Evolutionary conservation across 2,329 filamentous ascomycete genomes (phyloP).

Genomic region (Fusarium penzigii): DNA sequence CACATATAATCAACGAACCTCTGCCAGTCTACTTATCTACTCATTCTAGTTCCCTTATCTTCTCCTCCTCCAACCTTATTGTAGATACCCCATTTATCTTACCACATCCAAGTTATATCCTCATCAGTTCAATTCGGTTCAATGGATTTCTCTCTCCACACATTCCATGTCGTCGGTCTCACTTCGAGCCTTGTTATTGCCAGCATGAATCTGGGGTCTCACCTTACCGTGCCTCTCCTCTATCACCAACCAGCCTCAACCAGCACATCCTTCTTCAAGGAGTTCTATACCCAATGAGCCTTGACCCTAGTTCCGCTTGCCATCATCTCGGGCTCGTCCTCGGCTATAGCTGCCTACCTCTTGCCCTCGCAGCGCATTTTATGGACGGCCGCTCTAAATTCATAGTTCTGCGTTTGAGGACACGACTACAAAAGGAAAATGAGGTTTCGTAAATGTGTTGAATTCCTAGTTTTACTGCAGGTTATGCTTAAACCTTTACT

Average conservation of each 20-base stretch:
- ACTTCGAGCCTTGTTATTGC: constrained; percentile 18
- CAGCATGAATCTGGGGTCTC: constrained; percentile 17
- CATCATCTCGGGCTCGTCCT: constrained; percentile 14
- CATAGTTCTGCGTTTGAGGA: no score
- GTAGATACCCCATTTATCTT: no score
- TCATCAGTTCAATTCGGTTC: no score
- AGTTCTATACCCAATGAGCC: constrained; percentile 17
- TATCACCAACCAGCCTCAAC: constrained; percentile 14
- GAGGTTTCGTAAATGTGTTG: no score
- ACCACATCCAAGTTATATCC: no score
- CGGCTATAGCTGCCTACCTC: constrained; percentile 15
- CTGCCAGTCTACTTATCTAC: no score
- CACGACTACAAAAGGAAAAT: no score
- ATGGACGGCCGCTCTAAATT: constrained; percentile 13
- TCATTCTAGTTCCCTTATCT: no score
- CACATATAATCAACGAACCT: no score
- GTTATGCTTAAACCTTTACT: no score
- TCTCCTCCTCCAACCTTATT: no score
- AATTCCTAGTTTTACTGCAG: no score
- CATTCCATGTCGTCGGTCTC: constrained; percentile 11
- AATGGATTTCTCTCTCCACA: constrained; percentile 13
- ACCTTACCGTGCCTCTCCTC: constrained; percentile 19
- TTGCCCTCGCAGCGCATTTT: constrained; percentile 14
- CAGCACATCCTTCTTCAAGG: constrained; percentile 20
- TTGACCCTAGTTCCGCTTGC: constrained; percentile 10